phyloP scores from a whole-genome alignment of 1,139 yeast species.

The Suhomyces terraborum region DNA sequence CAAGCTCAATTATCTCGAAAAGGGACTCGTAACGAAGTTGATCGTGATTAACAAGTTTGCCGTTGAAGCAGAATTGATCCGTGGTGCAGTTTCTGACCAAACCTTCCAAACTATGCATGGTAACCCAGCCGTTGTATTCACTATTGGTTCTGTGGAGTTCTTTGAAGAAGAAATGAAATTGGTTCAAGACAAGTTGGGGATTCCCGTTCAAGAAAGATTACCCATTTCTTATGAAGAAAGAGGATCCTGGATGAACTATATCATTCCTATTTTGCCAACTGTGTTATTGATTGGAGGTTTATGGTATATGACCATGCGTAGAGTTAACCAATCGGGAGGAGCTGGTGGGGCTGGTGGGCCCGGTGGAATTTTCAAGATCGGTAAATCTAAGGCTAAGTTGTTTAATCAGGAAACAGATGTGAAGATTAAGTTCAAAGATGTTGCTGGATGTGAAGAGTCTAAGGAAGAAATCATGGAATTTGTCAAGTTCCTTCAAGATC shows the following conservation, averaged over 20 bases:
- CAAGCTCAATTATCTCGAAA: conserved; percentile 76
- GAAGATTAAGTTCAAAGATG: conserved; percentile 85
- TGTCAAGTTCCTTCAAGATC: conserved; percentile 88
- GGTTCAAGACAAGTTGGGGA: conserved; percentile 61
- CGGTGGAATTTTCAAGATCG: conserved; percentile 70
- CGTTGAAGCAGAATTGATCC: conserved; percentile 76
- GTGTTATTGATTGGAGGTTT: conserved; percentile 69
- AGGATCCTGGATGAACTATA: conserved; percentile 55
- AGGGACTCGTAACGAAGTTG: conserved; percentile 77
- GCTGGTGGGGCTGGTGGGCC: conserved; percentile 61
- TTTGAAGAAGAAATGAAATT: conserved; percentile 69
- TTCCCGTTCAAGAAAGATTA: conserved; percentile 59
- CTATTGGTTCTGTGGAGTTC: conserved; percentile 71
- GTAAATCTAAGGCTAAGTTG: conserved; percentile 85
- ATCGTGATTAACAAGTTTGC: conserved; percentile 73
- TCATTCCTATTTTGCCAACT: conserved; percentile 69
- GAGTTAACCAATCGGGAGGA: conserved; percentile 52
- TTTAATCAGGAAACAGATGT: conserved; percentile 92
- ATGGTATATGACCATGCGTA: conserved; percentile 65
- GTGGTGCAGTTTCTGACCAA: conserved; percentile 51
- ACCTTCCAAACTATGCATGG: conserved; percentile 41
- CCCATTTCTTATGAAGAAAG: conserved; percentile 68
- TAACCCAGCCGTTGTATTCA: conserved; percentile 55
- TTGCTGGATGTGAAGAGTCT: conserved; percentile 98
- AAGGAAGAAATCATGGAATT: conserved; percentile 97